Percentiles rank a stretch among this genome's conserved stretches.
Evolutionary conservation across 2,329 filamentous ascomycete species (phyloP).

Genomic region (Paracoccidioides lutzii): DNA sequence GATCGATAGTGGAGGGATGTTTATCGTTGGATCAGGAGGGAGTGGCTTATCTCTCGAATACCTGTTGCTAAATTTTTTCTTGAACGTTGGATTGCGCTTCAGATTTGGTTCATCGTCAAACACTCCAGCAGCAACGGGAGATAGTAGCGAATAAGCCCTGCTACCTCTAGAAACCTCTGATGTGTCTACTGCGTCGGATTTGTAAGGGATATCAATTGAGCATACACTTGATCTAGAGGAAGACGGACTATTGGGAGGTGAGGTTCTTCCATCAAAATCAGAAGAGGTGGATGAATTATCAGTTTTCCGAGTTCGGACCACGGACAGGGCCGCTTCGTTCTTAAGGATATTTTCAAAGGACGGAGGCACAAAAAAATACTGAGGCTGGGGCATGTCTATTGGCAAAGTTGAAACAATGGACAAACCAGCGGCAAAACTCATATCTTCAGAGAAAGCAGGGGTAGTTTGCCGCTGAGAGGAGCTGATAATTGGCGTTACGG

Average conservation of each 20-base stretch:
- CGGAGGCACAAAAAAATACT: slow-evolving; percentile 8
- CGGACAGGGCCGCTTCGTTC: slow-evolving; percentile 1
- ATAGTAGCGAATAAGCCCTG: slow-evolving; percentile 14
- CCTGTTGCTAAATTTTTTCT: slow-evolving; percentile 15
- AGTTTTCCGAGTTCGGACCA: not conserved
- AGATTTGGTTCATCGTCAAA: slow-evolving; percentile 22
- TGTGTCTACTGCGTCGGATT: not conserved
- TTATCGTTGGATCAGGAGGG: slow-evolving; percentile 24
- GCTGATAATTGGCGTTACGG: slow-evolving; percentile 3
- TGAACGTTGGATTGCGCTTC: slow-evolving; percentile 10
- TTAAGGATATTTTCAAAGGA: not conserved
- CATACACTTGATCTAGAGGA: slow-evolving; percentile 4
- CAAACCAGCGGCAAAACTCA: slow-evolving; percentile 5
- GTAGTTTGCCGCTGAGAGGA: not conserved
- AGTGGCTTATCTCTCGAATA: slow-evolving; percentile 29
- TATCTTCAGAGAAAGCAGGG: not conserved
- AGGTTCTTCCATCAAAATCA: not conserved
- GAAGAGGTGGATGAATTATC: slow-evolving; percentile 1
- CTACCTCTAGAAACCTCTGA: not conserved
- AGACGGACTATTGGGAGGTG: not conserved
- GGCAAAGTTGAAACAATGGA: slow-evolving; percentile 15
- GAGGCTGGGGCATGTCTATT: slow-evolving; percentile 13
- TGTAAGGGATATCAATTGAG: not conserved
- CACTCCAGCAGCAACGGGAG: slow-evolving; percentile 14
- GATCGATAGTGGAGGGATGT: slow-evolving; percentile 18